These are phyloP conservation scores for Centaurea solstitialis DNA, from an alignment of 129 eudicot genomes.

Conservation along the genomic window DNA sequence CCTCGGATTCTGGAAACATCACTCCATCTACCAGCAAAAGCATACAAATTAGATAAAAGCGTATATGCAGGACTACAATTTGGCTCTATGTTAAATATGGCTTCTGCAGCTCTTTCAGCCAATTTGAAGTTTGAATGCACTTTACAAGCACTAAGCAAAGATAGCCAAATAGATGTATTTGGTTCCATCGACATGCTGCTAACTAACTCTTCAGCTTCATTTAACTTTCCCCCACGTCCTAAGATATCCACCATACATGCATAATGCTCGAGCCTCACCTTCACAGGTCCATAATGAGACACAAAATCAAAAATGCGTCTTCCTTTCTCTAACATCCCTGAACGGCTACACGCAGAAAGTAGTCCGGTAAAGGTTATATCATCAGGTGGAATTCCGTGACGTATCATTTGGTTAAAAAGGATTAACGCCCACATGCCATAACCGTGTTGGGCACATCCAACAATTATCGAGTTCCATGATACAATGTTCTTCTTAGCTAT, in stretches of 20 bases:
- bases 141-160: constrained; percentile 76
- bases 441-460: constrained; percentile 96
- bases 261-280: constrained; percentile 73
- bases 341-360: constrained; percentile 74
- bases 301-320: constrained; percentile 46
- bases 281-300: neutral
- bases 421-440: constrained; percentile 57
- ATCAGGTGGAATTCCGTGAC: constrained; percentile 50
- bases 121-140: constrained; percentile 55
- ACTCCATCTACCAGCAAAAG: constrained; percentile 66
- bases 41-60: constrained; percentile 76
- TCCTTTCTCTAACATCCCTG: constrained; percentile 71
- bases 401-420: constrained; percentile 61
- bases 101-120: constrained; percentile 64
- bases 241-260: constrained; percentile 86
- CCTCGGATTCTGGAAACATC: constrained; percentile 71
- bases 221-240: constrained; percentile 60
- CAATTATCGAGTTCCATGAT: constrained; percentile 82
- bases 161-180: constrained; percentile 55
- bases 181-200: constrained; percentile 67
- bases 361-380: constrained; percentile 75
- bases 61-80: constrained; percentile 66
- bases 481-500: constrained; percentile 58
- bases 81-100: constrained; percentile 55
- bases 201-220: constrained; percentile 73